Evolutionary conservation across 1,284 basidiomycete genomes (phyloP).

Genomic region (Pterula multifida): DNA sequence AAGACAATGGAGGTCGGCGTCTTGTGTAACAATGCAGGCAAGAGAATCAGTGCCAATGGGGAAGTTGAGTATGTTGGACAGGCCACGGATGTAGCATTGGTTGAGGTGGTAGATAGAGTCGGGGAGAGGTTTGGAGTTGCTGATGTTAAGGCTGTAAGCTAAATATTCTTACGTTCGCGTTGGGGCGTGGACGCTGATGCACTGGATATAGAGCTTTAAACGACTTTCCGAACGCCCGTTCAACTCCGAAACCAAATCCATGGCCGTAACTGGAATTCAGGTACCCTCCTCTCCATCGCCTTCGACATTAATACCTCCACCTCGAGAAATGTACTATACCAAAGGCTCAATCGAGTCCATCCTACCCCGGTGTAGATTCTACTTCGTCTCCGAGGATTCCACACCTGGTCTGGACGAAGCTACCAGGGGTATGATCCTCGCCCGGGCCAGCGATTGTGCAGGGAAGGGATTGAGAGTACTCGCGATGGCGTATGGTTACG

Average conservation of each 20-base stretch:
- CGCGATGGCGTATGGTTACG: constrained; percentile 82
- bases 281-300: constrained; percentile 14
- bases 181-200: background rate
- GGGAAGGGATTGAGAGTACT: constrained; percentile 77
- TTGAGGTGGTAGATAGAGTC: constrained; percentile 43
- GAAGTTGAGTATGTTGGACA: constrained; percentile 77
- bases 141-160: constrained; percentile 60
- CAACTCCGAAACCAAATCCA: constrained; percentile 87
- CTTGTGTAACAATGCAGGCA: constrained; percentile 61
- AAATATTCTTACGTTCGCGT: constrained; percentile 4
- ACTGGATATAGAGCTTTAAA: constrained; percentile 47
- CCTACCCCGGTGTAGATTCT: constrained; percentile 76
- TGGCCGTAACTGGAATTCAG: constrained; percentile 78
- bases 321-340: constrained; percentile 75
- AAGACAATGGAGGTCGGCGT: constrained; percentile 58
- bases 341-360: constrained; percentile 90
- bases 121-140: constrained; percentile 27
- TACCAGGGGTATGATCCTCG: constrained; percentile 53
- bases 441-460: constrained; percentile 63
- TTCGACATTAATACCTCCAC: constrained; percentile 23
- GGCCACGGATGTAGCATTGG: constrained; percentile 86
- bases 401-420: constrained; percentile 65
- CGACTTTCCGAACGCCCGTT: constrained; percentile 79
- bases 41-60: constrained; percentile 22
- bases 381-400: constrained; percentile 78